These are phyloP conservation scores for Sporothrix pallida DNA, from an alignment of 2,329 filamentous ascomycete genomes.

Conservation along the genomic window DNA sequence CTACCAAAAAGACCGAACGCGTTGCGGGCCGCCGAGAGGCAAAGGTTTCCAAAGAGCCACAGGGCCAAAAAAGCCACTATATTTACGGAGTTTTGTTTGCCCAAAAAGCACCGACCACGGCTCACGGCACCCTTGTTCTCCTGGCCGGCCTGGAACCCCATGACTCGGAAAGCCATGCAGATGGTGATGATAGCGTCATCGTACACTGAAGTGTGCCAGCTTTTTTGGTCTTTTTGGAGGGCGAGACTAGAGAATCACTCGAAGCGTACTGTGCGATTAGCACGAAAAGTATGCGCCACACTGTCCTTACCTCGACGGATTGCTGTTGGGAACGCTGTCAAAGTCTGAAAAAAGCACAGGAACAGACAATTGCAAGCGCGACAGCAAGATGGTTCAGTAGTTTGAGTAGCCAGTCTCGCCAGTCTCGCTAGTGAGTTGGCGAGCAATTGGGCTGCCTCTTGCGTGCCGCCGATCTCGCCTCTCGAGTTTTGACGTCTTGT, in stretches of 20 bases:
- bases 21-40: slow-evolving; percentile 20
- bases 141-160: not conserved
- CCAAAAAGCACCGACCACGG: too few species aligned
- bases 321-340: not conserved
- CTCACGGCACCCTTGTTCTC: too few species aligned
- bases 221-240: not conserved
- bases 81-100: too few species aligned
- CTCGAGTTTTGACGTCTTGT: not conserved
- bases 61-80: not conserved
- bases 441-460: slow-evolving; percentile 24
- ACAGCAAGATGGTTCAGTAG: not conserved
- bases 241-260: not conserved
- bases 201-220: slow-evolving; percentile 3
- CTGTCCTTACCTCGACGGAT: not conserved
- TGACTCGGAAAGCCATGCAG: not conserved
- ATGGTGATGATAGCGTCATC: slow-evolving; percentile 19
- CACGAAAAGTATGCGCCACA: slow-evolving; percentile 21
- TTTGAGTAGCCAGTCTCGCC: too few species aligned
- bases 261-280: not conserved
- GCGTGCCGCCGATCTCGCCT: not conserved
- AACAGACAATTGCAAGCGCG: not conserved
- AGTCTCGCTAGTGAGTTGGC: too few species aligned
- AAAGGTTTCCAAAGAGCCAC: not conserved
- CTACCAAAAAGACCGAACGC: not conserved
- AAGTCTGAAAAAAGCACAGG: too few species aligned